Base-by-base conservation (phyloP, 2,329 filamentous ascomycete species). In the Xylariaceae sp. region DNA sequence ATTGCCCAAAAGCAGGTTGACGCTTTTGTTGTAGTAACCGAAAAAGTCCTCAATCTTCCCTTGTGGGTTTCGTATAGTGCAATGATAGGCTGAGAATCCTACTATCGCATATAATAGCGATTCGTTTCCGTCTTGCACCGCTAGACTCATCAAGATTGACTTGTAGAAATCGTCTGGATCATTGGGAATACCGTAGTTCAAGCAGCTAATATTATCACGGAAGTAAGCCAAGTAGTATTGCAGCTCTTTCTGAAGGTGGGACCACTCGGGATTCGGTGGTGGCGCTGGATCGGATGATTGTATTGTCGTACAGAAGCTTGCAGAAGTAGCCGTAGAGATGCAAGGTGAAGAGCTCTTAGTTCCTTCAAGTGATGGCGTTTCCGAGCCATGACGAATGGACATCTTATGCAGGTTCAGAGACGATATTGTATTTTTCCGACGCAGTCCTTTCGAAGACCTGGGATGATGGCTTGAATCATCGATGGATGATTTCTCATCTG, bases 11-110 rank as follows among this genome's bases (percentile, higher is more conserved):
- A 99, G 78, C 22, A 90, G 73, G 1, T 82, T 87, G 28, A 99
- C 87, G 10, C 93, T 92, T 66, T 84, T 87, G 69, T 96, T 92
- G 74, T 97, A 97, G 65, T 95, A 96, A 52, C 85, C 82, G 28
- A 97, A 76, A 62, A 97, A 97, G 47, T 88, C 85, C 55, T 88
- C 81, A 22, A 97, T 84, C 58, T 85, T 86, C 18, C 88, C 89
- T 45, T 85, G 75, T 1, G 87, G 82, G 45, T 86, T 83, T 38
- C 80, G 78, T 45, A 97, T 69, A 1, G 88, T 88, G 59, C 87
- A 81, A 60, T 96, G 90, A 64, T 97, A 97, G 0, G 92, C 89
- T 11, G 93, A 81, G 67, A 97, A 97, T 0, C 88, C 90, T 10
- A 92, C 88, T 5, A 97, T 74, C 1, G 92, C 91, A 67, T 96